phyloP scores from a whole-genome alignment of 2,329 filamentous ascomycete genomes.

The Zymoseptoria brevis region DNA sequence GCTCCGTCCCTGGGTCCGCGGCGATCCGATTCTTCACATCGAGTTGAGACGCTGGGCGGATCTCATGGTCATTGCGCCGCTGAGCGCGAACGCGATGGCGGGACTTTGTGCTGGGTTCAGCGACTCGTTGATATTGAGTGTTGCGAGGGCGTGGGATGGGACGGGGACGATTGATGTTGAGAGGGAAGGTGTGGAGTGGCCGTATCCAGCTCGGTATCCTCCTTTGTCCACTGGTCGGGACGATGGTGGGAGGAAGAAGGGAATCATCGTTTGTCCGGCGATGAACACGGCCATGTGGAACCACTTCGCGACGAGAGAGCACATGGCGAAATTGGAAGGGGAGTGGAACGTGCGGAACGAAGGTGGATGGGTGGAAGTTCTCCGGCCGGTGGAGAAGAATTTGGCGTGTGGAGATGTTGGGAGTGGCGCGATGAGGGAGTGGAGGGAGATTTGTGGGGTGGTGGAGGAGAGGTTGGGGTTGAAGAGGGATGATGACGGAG shows the following conservation, averaged over 20 bases:
- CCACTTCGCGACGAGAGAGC: conserved; percentile 70
- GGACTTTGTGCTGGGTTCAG: conserved; percentile 73
- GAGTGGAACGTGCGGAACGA: conserved; percentile 57
- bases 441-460: conserved; percentile 62
- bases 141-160: conserved; percentile 83
- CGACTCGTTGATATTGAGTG: conserved; percentile 65
- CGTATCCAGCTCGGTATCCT: conserved; percentile 1
- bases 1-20: conserved; percentile 67
- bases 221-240: too few relatives aligned
- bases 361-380: conserved; percentile 56
- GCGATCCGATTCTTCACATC: conserved; percentile 80
- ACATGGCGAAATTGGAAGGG: conserved; percentile 55
- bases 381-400: conserved; percentile 65
- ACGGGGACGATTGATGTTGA: conserved; percentile 49
- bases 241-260: conserved; percentile 42
- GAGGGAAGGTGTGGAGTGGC: conserved; percentile 17
- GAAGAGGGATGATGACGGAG: too few relatives aligned
- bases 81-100: conserved; percentile 78
- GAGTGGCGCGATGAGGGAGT: conserved; percentile 74
- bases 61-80: conserved; percentile 68
- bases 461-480: conserved; percentile 47
- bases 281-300: conserved; percentile 92
- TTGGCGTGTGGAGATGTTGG: conserved; percentile 82
- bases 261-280: conserved; percentile 67
- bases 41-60: conserved; percentile 78